A percentile compares a stretch with the other conserved stretches of the same genome.
Evolutionary conservation across 1,284 basidiomycete species (phyloP).

Genomic region (Abortiporus biennis): DNA sequence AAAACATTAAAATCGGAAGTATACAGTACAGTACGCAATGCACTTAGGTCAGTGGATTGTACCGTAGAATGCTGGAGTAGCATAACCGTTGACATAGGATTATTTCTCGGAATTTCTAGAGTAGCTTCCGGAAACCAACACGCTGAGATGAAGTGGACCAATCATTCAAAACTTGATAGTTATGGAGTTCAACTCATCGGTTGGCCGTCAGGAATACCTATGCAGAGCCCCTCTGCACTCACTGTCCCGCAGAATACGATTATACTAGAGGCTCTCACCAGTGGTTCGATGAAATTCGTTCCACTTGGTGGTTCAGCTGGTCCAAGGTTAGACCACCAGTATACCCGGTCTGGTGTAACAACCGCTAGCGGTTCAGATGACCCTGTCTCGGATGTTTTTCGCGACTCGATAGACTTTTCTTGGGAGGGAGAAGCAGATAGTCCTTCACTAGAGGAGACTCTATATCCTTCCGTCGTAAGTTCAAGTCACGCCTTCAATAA

Average conservation of each 20-base stretch:
- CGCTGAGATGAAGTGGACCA: constrained; percentile 72
- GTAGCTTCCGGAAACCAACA: constrained; percentile 47
- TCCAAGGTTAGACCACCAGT: background rate
- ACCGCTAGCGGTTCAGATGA: background rate
- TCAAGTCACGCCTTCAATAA: too few species aligned
- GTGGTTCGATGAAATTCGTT: constrained; percentile 39
- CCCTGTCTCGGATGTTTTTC: constrained; percentile 5
- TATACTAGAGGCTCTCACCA: constrained; percentile 41
- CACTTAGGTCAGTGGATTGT: constrained; percentile 38
- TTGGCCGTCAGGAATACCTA: constrained; percentile 52
- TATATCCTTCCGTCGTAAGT: too few species aligned
- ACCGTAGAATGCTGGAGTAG: background rate
- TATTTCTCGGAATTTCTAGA: too few species aligned
- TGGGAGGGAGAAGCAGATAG: background rate
- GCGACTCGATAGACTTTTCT: constrained; percentile 8
- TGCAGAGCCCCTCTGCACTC: constrained; percentile 53
- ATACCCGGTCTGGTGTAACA: background rate
- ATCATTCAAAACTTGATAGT: constrained; percentile 42
- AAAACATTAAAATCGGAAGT: constrained; percentile 42
- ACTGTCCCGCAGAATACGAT: constrained; percentile 45
- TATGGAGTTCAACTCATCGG: constrained; percentile 57
- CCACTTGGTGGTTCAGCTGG: constrained; percentile 6
- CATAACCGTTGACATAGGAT: too few species aligned
- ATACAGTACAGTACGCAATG: constrained; percentile 44
- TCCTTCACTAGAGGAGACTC: too few species aligned